Evolutionary conservation across 1,284 basidiomycete genomes (phyloP), one percentile per base, ranked within the genome.

Genomic region (Cryptococcus hybrid): DNA sequence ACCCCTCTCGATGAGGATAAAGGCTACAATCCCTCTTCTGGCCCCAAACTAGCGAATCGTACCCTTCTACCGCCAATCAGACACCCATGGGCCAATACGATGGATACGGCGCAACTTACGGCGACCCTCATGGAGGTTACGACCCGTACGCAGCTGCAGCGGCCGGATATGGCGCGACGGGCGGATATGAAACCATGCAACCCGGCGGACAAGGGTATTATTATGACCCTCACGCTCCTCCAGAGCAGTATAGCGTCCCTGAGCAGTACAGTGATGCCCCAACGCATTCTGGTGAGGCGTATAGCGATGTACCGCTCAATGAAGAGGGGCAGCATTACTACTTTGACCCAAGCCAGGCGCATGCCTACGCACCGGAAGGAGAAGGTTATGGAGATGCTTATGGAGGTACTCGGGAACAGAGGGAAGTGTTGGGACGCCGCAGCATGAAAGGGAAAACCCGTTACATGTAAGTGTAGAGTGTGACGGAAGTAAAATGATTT

Each of bases 1-100:
- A 47, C 73, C 71, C 76, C 77, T 2, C 67, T 79, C 46, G 78
- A 79, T 60, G 78, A 79, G 51, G 75, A 75, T 50, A 72, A 74
- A 60, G 72, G 75, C 52, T 59, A 69, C 60, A 66, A 59, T 43
- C 54, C 57, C 5, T 64, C 65, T 18, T 61, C 62, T 24, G 62
- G 60, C 6, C 55, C 12, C 52, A 57, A 50, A 74, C 66, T 13
- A 66, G 61, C 52, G 74, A 66, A 61, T 74, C 65, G 24, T 78
- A 74, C 64, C 73, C 71, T 6, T 74, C 73, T 15, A 18, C 18
- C 18, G 70, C 67, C 57, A 69, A 70, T 50, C 69, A 69, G 9
- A 65, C 65, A 5, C 73, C 73, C 18, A 79, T 79, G 77, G 66
- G 70, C 15, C 78, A 78, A 55, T 78, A 78, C 64, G 65, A 63